phyloP scores from a whole-genome alignment of 2,329 filamentous ascomycete genomes.

The Ceratocystis ficicola region DNA sequence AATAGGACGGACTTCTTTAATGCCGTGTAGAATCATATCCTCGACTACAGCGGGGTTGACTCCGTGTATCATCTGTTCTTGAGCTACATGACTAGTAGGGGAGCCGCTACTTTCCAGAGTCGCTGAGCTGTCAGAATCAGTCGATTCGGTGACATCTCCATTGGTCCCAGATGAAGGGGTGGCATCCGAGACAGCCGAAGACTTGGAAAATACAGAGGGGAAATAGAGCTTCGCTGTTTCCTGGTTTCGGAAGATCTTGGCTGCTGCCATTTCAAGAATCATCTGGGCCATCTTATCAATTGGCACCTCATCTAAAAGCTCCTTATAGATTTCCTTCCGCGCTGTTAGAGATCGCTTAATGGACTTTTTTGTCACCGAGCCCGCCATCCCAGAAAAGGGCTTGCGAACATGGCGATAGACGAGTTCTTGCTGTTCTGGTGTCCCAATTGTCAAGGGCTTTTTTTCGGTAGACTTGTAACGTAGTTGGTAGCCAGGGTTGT shows the following conservation, averaged over 20 bases:
- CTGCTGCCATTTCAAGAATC: conserved; percentile 13
- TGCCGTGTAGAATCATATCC: conserved; percentile 1
- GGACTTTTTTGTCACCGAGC: not conserved
- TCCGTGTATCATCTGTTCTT: not conserved
- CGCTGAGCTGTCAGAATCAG: not conserved
- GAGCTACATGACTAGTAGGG: too few species aligned
- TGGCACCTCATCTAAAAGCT: conserved; percentile 4
- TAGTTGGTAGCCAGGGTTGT: not conserved
- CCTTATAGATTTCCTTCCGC: not conserved
- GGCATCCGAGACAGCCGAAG: not conserved
- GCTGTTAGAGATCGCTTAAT: conserved; percentile 9
- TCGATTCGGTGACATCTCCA: not conserved
- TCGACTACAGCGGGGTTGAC: not conserved
- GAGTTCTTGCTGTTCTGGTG: conserved; percentile 4
- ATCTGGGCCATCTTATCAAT: conserved; percentile 13
- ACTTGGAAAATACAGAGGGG: not conserved
- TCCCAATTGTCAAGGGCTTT: not conserved
- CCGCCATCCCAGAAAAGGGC: not conserved
- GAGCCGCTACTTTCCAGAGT: not conserved
- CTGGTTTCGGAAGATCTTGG: conserved; percentile 13
- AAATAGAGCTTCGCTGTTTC: conserved; percentile 12
- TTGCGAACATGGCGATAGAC: conserved; percentile 17
- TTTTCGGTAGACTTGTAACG: conserved; percentile 7
- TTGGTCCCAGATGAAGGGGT: not conserved
- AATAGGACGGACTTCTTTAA: conserved; percentile 8